Base-by-base conservation (phyloP, 2,329 filamentous ascomycete genomes). In the Diaporthe australafricana region DNA sequence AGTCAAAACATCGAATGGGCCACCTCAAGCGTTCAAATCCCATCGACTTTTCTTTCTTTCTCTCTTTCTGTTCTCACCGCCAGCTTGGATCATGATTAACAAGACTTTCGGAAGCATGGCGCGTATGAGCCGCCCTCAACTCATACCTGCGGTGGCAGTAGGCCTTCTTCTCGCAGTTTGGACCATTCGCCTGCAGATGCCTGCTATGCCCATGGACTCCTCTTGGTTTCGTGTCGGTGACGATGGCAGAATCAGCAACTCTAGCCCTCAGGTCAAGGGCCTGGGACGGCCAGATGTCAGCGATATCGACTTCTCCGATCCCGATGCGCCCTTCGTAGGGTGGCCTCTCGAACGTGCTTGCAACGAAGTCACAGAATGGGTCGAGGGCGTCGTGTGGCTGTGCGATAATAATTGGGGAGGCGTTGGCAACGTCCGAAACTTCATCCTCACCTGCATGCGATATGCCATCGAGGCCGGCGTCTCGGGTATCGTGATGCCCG, bases 321-420 rank as follows among this genome's bases (percentile, higher is more conserved):
- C 81, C n/a, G 81, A 84, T 42, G 80, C 82, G 2, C 82, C 83
- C 12, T 86, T 86, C 76, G 77, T 86, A 74, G 78, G 81, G 42
- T 85, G 85, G 84, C 85, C 85, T 12, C 75, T 87, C 48, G 78
- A 79, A 42, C 77, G 85, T 6, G 78, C 83, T 5, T 87, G 85
- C 77, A 79, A 81, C n/a, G 85, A 86, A 72, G 79, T 83, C 1
- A 75, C 70, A 0, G 67, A 70, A n/a, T 85, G 81, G 81, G 78
- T 80, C 1, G 80, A 83, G 0, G 84, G 84, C 1, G 74, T 87
- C 27, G 79, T 86, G n/a, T 87, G 83, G 72, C 78, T 84, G 25
- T 87, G 86, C 78, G 85, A 85, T 77, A 86, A 87, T 75, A 87
- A 87, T 75, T 84, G 84, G 6, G 86, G 86, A 1, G 86, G 86